Base-by-base conservation (phyloP, 2,329 filamentous ascomycete genomes). In the Tolypocladium ovalisporum region DNA sequence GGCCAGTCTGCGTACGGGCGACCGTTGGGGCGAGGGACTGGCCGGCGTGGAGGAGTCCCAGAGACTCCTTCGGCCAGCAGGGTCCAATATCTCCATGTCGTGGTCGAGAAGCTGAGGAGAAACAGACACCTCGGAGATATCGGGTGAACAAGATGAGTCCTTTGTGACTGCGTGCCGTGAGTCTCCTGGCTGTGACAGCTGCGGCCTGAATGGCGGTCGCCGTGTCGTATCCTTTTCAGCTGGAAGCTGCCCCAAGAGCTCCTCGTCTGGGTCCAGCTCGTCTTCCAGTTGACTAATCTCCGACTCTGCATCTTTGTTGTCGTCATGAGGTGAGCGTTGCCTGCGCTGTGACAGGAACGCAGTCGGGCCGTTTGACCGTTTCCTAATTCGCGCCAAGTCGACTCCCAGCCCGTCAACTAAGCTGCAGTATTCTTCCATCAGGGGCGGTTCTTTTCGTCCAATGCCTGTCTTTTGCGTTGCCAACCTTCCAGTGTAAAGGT, bases 271-370 rank as follows among this genome's bases (percentile, higher is more conserved):
- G 19, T 57, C 60, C 6, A 62, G 62, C 13, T 79, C 76, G 1
- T 82, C 77, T 52, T 82, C 80, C n/a, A 79, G 66, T 47, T 82
- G 79, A 55, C 78, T 80, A 22, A 81, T 70, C 40, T 81, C 79
- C 0, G 79, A 81, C 7, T 76, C 70, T 0, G 67, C 51, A 47
- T 60, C 58, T 52, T 61, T 29, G 12, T 57, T 29, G 9, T 57
- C 56, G 4, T 39, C 52, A 3, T 32, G 36, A 22, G 8, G 19
- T 7, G 32, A 29, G 39, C 13, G 29, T 36, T 40, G 36, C 1
- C 13, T 52, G 4, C 52, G 13, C 7, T 37, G 56, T 13, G 59
- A 54, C 10, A 65, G 60, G 36, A 70, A 66, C 5, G 59, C 56
- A 10, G 62, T 29, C n/a, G 60, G 52, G 36, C 58, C 40, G 13